phyloP scores from a whole-genome alignment of 805 yeast genomes.

The Wickerhamomyces hampshirensis region DNA sequence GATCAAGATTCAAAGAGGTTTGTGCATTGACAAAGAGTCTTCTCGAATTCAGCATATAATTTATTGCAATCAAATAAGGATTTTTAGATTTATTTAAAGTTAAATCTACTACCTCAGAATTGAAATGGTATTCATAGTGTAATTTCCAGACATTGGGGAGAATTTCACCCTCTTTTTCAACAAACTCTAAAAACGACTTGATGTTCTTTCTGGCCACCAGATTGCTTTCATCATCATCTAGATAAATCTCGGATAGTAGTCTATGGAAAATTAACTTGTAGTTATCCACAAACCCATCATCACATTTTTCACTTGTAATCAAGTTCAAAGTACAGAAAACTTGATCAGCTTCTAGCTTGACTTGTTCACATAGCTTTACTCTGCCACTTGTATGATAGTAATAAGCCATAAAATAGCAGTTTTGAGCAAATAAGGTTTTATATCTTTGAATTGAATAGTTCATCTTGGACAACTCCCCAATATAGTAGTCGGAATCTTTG shows the following conservation, averaged over 20 bases:
- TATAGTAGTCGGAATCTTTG: conserved; percentile 53
- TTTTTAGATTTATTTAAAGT: conserved; percentile 13
- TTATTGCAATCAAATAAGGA: conserved; percentile 20
- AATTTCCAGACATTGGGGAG: conserved; percentile 17
- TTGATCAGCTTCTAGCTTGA: conserved; percentile 12
- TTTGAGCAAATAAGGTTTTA: conserved; percentile 11
- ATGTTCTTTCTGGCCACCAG: conserved; percentile 10
- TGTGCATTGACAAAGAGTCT: conserved; percentile 27
- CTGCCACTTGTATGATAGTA: conserved; percentile 18
- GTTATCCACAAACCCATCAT: conserved; percentile 17
- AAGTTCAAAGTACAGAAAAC: conserved; percentile 13
- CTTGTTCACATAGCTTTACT: conserved; percentile 2
- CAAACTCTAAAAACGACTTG: conserved; percentile 11
- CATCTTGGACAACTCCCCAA: conserved; percentile 38
- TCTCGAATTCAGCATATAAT: conserved; percentile 28
- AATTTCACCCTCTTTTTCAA: conserved; percentile 18
- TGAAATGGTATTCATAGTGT: conserved; percentile 20
- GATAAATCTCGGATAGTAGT: conserved; percentile 17
- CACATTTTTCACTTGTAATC: conserved; percentile 2
- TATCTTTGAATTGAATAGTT: conserved; percentile 14
- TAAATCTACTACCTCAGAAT: conserved; percentile 14
- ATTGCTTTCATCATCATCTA: conserved; percentile 1
- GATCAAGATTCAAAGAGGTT: conserved; percentile 35
- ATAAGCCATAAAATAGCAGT: conserved; percentile 20
- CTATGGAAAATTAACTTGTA: conserved; percentile 19